Conservation (phyloP, 2,329 filamentous ascomycete species). For the Sclerotinia sclerotiorum region DNA sequence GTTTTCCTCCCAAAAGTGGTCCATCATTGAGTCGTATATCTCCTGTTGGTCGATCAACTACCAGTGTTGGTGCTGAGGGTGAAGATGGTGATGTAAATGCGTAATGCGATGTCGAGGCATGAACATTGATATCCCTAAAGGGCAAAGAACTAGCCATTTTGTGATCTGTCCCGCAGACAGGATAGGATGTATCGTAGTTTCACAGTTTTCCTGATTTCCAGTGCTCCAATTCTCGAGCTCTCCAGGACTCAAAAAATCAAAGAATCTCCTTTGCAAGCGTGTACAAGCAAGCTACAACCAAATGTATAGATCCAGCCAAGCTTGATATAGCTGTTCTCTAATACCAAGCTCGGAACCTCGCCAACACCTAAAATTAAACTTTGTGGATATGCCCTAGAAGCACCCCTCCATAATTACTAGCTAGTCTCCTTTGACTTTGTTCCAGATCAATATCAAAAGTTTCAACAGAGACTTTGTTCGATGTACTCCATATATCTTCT, state of each 20-base stretch:
- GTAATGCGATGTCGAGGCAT: conserved; percentile 88
- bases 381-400: conserved; percentile 4
- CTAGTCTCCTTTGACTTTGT: not conserved
- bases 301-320: not conserved
- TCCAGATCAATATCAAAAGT: conserved; percentile 11
- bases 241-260: not conserved
- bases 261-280: not conserved
- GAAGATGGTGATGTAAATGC: conserved; percentile 95
- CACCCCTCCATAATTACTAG: not conserved
- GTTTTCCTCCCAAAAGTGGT: conserved; percentile 70
- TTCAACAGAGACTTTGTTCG: not conserved
- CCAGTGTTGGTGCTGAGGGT: conserved; percentile 80
- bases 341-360: conserved; percentile 15
- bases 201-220: not conserved
- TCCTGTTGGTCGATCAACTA: conserved; percentile 89
- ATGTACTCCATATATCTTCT: too few species aligned
- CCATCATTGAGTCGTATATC: conserved; percentile 85
- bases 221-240: not conserved
- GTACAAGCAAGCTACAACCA: not conserved
- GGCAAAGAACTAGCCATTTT: conserved; percentile 59
- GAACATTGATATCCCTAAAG: conserved; percentile 96
- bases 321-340: conserved; percentile 24
- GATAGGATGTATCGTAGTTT: not conserved
- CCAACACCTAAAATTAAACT: conserved; percentile 20
- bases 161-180: conserved; percentile 12